A percentile compares a stretch with the other conserved stretches of the same genome.
Evolutionary conservation across 106 monocot species (phyloP).

Genomic region (Xerophyta viscosa): DNA sequence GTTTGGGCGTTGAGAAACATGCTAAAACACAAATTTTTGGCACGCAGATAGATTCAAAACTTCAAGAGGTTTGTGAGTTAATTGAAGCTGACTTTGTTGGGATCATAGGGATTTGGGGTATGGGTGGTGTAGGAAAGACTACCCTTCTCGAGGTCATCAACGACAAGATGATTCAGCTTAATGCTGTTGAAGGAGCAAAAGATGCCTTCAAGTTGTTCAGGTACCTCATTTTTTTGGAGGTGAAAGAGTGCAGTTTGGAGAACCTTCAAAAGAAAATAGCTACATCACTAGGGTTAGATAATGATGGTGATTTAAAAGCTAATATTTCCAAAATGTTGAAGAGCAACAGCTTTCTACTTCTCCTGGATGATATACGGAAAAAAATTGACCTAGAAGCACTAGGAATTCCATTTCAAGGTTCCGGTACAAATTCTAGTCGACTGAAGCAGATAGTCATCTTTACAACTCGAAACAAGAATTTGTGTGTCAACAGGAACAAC

Average conservation of each 20-base stretch:
- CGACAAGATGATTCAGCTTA: not conserved
- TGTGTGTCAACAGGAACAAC: conserved; percentile 7
- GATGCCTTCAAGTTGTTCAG: not conserved
- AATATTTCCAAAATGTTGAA: conserved; percentile 8
- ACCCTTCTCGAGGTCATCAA: conserved; percentile 8
- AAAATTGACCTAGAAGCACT: conserved; percentile 1
- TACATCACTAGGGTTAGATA: not conserved
- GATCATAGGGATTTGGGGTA: conserved; percentile 3
- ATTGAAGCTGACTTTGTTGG: not conserved
- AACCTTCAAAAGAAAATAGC: conserved; percentile 3
- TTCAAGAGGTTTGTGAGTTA: not conserved
- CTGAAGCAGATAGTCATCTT: conserved; percentile 8
- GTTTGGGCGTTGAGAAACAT: not conserved
- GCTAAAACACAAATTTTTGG: not conserved
- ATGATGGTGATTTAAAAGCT: not conserved
- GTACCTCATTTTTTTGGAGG: not conserved
- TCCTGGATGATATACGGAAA: conserved; percentile 25
- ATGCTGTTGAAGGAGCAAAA: not conserved
- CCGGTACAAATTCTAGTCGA: not conserved
- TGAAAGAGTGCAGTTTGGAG: not conserved
- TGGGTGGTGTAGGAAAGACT: not conserved
- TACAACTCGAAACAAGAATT: not conserved
- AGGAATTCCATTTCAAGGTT: conserved; percentile 5
- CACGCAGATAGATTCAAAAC: not conserved
- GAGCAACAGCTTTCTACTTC: conserved; percentile 8